These are phyloP conservation scores for Xylaria sp. DNA, from an alignment of 2,329 filamentous ascomycete genomes.

Conservation along the genomic window DNA sequence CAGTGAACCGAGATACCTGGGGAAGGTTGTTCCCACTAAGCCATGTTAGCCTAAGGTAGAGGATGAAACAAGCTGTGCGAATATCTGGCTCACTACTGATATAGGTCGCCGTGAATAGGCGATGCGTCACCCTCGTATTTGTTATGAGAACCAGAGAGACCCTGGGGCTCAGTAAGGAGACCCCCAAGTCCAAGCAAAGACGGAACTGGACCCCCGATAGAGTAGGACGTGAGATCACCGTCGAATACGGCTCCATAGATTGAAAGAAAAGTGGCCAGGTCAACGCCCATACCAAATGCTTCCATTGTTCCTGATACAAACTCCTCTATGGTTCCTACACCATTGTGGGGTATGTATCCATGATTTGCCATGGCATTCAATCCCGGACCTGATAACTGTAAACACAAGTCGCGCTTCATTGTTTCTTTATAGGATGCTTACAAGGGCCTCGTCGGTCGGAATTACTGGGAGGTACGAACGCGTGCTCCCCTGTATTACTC, in stretches of 20 bases:
- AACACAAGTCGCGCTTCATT: not conserved
- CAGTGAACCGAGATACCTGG: not conserved
- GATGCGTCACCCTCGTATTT: slow-evolving; percentile 26
- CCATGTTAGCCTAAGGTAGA: not conserved
- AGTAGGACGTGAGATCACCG: slow-evolving; percentile 25
- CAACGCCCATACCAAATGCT: slow-evolving; percentile 26
- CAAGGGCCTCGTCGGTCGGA: slow-evolving; percentile 24
- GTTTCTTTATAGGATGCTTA: not conserved
- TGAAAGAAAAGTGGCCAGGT: slow-evolving; percentile 26
- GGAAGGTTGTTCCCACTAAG: slow-evolving; percentile 12
- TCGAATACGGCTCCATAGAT: slow-evolving; percentile 26
- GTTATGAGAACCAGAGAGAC: slow-evolving; percentile 28
- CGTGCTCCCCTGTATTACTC: slow-evolving; percentile 27
- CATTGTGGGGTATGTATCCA: slow-evolving; percentile 29
- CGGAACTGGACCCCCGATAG: slow-evolving; percentile 19
- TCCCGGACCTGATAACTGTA: slow-evolving; percentile 16
- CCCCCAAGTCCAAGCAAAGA: slow-evolving; percentile 22
- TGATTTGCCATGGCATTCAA: slow-evolving; percentile 30
- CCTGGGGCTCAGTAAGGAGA: slow-evolving; percentile 21
- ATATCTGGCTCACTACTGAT: slow-evolving; percentile 25
- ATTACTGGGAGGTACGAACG: slow-evolving; percentile 15
- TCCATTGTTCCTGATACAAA: slow-evolving; percentile 18
- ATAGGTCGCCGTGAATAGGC: slow-evolving; percentile 27
- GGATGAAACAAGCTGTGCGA: not conserved
- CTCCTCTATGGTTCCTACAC: slow-evolving; percentile 23